Base-by-base conservation (phyloP, 78 protist genomes). In the Guillardia theta region DNA sequence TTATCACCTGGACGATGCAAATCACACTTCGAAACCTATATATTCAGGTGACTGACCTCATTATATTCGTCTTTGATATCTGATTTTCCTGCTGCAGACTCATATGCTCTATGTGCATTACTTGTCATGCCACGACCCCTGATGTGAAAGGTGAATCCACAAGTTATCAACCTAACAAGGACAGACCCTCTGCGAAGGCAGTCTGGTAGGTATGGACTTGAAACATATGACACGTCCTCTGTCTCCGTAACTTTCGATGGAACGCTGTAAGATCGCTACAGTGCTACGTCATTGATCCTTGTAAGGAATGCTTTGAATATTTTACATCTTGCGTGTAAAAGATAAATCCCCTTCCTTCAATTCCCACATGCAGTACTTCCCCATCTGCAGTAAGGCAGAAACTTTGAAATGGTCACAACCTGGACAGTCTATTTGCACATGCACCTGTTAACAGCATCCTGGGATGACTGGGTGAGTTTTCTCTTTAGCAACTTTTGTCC, bases 401-500 rank as follows among this genome's bases (percentile, higher is more conserved):
- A 18, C 83, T 58, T 24, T 30, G 70, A 1, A 58, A 58, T 27
- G 27, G 1, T 58, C 70, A 30, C 70, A 58, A 3, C n/a, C 6
- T 30, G 27, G 70, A 58, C 70, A 58, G n/a, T 58, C 70, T 8
- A 9, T 58, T 58, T 58, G 4, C 70, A 58, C 27, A 58, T 58
- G 1, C 70, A 76, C 87, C 87, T 80, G 90, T 80, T 44, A 30
- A 80, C 90, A 1, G 90, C 90, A 44, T 80, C 90, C 10, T 80
- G 90, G 33, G 48, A 44, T 19, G 46, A 39, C 90, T 80, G 90
- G 19, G 90, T 44, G 4, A 80, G 90, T 37, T 44, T 39, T 24
- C 90, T 46, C 50, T 80, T 80, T 18, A 80, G 10, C 50, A 80
- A 15, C 33, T 44, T 39, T 12, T 80, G 90, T 2, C 90, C 90